phyloP scores from a whole-genome alignment of 768 basidiomycete genomes.

The Polyporus arcularius region DNA sequence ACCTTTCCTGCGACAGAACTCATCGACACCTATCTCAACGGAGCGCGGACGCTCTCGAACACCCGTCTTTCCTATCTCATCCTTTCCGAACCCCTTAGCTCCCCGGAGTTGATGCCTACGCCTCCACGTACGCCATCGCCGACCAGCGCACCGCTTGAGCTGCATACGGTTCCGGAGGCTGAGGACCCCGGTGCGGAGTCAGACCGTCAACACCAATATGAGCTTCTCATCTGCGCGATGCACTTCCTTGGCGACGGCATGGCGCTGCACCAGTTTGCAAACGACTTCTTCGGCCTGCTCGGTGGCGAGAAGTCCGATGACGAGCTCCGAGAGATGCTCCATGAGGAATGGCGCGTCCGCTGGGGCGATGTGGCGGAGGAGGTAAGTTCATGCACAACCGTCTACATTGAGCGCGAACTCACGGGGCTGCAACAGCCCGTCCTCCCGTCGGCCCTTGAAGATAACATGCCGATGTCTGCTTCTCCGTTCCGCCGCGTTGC shows the following conservation, averaged over 20 bases:
- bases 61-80: conserved; percentile 67
- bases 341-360: conserved; percentile 36
- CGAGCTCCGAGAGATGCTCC: conserved; percentile 33
- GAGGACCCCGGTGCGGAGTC: conserved; percentile 14
- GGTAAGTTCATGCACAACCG: conserved; percentile 12
- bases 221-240: conserved; percentile 72
- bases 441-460: conserved; percentile 55
- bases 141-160: background rate
- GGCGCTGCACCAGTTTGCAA: conserved; percentile 80
- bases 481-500: conserved; percentile 45
- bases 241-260: conserved; percentile 89
- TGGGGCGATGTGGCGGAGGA: conserved; percentile 26
- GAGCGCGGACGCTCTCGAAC: conserved; percentile 69
- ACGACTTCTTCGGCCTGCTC: conserved; percentile 74
- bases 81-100: conserved; percentile 37
- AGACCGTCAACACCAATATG: conserved; percentile 40
- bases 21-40: conserved; percentile 74
- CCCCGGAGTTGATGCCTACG: conserved; percentile 26
- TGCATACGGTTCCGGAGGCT: conserved; percentile 11
- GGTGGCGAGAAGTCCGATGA: conserved; percentile 35
- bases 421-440: conserved; percentile 6
- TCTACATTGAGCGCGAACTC: conserved; percentile 2
- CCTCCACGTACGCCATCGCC: conserved; percentile 37
- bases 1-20: conserved; percentile 41
- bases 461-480: conserved; percentile 37